phyloP scores from a whole-genome alignment of 2,329 filamentous ascomycete species.

The Colletotrichum limetticola region DNA sequence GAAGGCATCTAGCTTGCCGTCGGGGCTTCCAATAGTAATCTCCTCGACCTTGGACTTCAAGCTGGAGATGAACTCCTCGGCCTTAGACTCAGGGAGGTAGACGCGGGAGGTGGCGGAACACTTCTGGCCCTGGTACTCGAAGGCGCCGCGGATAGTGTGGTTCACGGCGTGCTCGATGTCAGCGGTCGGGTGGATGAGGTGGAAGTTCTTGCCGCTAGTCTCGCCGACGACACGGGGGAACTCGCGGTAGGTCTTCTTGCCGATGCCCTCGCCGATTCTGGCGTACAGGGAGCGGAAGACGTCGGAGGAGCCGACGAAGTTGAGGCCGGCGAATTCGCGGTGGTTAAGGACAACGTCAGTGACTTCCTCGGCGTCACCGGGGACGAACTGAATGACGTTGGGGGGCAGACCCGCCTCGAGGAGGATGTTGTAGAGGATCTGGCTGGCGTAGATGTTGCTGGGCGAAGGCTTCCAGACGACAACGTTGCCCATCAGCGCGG shows the following conservation, averaged over 20 bases:
- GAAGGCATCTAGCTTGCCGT: conserved; percentile 73
- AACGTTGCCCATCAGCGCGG: conserved; percentile 92
- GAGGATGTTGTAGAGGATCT: conserved; percentile 89
- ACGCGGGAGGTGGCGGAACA: conserved; percentile 85
- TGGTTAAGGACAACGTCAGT: conserved; percentile 82
- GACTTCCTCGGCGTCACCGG: conserved; percentile 86
- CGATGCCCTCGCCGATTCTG: conserved; percentile 83
- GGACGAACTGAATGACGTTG: conserved; percentile 93
- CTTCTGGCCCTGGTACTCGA: conserved; percentile 93
- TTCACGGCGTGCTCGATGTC: conserved; percentile 82
- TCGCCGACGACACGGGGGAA: conserved; percentile 92
- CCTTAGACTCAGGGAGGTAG: conserved; percentile 81
- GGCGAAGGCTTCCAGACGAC: conserved; percentile 87
- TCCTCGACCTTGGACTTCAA: conserved; percentile 74
- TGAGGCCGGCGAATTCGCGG: conserved; percentile 86
- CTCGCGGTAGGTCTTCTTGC: conserved; percentile 81
- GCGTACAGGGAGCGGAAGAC: conserved; percentile 92
- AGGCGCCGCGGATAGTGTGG: conserved; percentile 86
- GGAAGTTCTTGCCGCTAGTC: conserved; percentile 95
- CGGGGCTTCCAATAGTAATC: conserved; percentile 78
- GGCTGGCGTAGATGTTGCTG: conserved; percentile 89
- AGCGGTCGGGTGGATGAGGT: conserved; percentile 81
- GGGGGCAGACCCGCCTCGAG: conserved; percentile 89
- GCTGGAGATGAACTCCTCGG: conserved; percentile 62
- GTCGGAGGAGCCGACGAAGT: conserved; percentile 93